Evolutionary conservation across 257 asterid species (phyloP), one percentile per base, ranked within the genome.

Genomic region (Jacaranda copaia): DNA sequence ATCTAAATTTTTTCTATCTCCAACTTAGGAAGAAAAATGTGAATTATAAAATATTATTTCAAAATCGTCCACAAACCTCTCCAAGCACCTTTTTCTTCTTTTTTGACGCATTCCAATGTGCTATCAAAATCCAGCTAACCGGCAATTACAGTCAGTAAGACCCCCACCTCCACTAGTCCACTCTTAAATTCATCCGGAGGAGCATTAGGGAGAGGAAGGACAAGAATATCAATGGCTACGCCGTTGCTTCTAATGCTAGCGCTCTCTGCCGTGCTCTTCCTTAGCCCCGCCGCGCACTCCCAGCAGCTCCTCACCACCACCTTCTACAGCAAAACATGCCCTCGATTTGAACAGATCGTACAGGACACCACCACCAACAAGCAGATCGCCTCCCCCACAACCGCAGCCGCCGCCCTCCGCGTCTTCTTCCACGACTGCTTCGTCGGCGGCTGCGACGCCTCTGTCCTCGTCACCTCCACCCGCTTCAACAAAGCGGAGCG

Each of bases 391-490:
- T 87, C 94, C 57, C 96, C 96, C 13, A 90, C 96, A 73, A 90
- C 94, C 38, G 96, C 96, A 72, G 91, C 92, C 85, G 94, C 88
- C 56, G 76, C 94, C 0, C 91, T 90, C 77, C 96, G 96, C 53
- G 80, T 90, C 65, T 87, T 89, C 85, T 87, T 90, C 84, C 96
- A 90, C 80, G 96, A 90, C 84, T 86, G 89, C 82, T 78, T 89
- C 86, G 70, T 84, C 74, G n/a, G 53, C 3, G 94, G 96, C 77
- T 85, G 92, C 86, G 96, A 90, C 73, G 94, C 88, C 68, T 90
- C 96, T 68, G 82, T 87, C 3, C 87, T 90, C 55, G 20, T 90
- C 64, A 68, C 96, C 72, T 89, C 96, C 80, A 85, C 91, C 12
- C 85, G 85, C 16, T 84, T 79, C 77, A 84, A 85, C 84, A 82